phyloP scores from a whole-genome alignment of 2,329 filamentous ascomycete genomes.

The Penicillium expansum region DNA sequence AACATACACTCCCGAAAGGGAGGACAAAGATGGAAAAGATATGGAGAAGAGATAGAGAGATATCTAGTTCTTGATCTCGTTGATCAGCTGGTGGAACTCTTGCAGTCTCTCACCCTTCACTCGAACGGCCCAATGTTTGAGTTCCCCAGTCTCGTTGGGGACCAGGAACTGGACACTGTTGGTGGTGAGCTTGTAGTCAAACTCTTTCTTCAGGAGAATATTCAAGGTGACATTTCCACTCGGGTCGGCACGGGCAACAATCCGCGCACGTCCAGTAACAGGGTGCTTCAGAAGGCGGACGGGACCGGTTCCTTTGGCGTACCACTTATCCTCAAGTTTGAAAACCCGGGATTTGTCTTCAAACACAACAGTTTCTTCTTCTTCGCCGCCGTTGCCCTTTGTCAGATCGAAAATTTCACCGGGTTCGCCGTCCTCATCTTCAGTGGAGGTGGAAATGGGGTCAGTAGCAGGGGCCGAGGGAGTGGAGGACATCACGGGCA shows the following conservation, averaged over 20 bases:
- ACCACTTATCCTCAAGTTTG: slow-evolving; percentile 62
- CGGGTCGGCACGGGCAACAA: slow-evolving; percentile 72
- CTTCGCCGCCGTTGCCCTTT: slow-evolving; percentile 64
- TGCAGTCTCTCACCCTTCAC: slow-evolving; percentile 51
- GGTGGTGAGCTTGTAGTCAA: slow-evolving; percentile 59
- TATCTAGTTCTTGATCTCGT: slow-evolving; percentile 21
- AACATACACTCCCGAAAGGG: slow-evolving; percentile 4
- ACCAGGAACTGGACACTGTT: slow-evolving; percentile 46
- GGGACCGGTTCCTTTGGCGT: slow-evolving; percentile 67
- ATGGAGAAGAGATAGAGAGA: not conserved
- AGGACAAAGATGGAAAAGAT: not conserved
- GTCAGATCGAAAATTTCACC: slow-evolving; percentile 64
- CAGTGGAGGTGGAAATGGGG: slow-evolving; percentile 36
- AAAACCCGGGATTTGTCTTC: slow-evolving; percentile 70
- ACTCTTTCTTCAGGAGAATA: slow-evolving; percentile 59
- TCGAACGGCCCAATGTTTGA: slow-evolving; percentile 70
- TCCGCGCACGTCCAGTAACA: slow-evolving; percentile 61
- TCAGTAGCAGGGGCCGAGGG: slow-evolving; percentile 8
- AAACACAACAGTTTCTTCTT: slow-evolving; percentile 67
- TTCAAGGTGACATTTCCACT: slow-evolving; percentile 73
- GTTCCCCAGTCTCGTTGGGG: slow-evolving; percentile 56
- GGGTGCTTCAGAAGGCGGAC: slow-evolving; percentile 73
- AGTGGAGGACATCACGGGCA: not conserved
- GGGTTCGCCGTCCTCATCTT: slow-evolving; percentile 40
- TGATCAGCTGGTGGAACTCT: slow-evolving; percentile 13